Evolutionary conservation across 768 basidiomycete species (phyloP).

Genomic region (Zangia roseola): DNA sequence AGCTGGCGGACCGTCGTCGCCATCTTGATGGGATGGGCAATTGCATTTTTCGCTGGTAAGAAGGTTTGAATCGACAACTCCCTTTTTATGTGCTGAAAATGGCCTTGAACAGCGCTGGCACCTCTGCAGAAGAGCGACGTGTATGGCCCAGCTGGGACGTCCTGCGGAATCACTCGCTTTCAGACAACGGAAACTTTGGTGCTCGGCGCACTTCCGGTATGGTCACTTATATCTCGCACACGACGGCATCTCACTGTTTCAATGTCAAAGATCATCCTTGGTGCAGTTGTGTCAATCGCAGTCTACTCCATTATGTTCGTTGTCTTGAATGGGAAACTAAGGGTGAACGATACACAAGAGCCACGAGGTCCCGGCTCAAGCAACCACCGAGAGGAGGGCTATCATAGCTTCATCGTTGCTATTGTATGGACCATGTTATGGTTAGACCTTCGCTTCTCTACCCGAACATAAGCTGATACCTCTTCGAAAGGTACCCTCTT

Average conservation of each 20-base stretch:
- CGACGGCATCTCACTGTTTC: neutral
- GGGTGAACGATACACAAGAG: conserved; percentile 49
- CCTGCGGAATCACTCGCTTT: conserved; percentile 49
- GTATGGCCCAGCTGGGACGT: conserved; percentile 52
- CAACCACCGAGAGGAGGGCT: conserved; percentile 50
- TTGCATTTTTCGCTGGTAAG: conserved; percentile 51
- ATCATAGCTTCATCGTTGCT: conserved; percentile 59
- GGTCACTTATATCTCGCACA: conserved; percentile 10
- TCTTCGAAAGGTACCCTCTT: conserved; percentile 51
- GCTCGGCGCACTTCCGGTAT: conserved; percentile 63
- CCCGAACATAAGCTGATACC: conserved; percentile 6
- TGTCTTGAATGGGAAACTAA: conserved; percentile 56
- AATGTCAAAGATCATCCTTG: conserved; percentile 51
- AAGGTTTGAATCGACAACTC: conserved; percentile 1
- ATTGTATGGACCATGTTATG: conserved; percentile 70
- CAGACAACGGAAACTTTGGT: conserved; percentile 46
- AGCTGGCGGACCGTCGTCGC: conserved; percentile 42
- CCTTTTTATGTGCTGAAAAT: neutral
- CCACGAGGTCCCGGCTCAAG: conserved; percentile 50
- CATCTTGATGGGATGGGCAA: conserved; percentile 54
- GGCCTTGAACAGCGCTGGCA: conserved; percentile 31
- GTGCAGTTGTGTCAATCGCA: conserved; percentile 51
- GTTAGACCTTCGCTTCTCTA: conserved; percentile 37
- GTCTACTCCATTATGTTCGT: conserved; percentile 64
- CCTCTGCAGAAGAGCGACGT: conserved; percentile 38